Base-by-base conservation (phyloP, 257 asterid species). In the Solanum arcanum region DNA sequence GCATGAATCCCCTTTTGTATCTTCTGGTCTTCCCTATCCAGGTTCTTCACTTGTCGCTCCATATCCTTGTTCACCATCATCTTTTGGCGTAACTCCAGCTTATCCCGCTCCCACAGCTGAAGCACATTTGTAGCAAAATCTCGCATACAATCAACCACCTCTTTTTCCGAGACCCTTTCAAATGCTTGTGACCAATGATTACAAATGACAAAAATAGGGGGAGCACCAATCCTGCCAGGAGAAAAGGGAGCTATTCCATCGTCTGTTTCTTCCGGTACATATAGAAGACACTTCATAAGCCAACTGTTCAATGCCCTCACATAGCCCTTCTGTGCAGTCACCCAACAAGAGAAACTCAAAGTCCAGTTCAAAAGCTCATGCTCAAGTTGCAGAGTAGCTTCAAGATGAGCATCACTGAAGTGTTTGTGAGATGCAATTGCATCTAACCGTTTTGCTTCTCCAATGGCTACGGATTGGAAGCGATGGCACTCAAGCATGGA, bases 151-250 rank as follows among this genome's bases (percentile, higher is more conserved):
- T 90, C 96, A 47, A 96, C 89, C 80, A 95, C 99, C 90, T 96
- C 98, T 86, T 93, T 94, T 88, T 95, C 98, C 1, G 99, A 95
- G 33, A 95, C 89, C 86, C 91, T 89, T 42, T 94, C 98, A 89
- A 95, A 25, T 21, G 98, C 90, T 72, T 94, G 99, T 90, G 95
- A 93, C 99, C 99, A 96, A 29, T 94, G 98, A 83, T 94, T 90
- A 87, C 98, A 96, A 39, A 94, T 89, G 25, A 94, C 93, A 80
- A 96, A 96, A 35, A 95, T 92, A 1, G 98, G 95, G 25, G 99
- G 99, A 21, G 99, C 99, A 16, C 99, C 99, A 3, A 95, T 91
- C 74, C 98, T 92, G 74, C 99, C 94, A 12, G 99, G 99, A 84
- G 99, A 96, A 89, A 96, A 95, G 5, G 98, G 98, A 91, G 86